phyloP scores from a whole-genome alignment of 768 basidiomycete genomes.

The Collybia mongolica region DNA sequence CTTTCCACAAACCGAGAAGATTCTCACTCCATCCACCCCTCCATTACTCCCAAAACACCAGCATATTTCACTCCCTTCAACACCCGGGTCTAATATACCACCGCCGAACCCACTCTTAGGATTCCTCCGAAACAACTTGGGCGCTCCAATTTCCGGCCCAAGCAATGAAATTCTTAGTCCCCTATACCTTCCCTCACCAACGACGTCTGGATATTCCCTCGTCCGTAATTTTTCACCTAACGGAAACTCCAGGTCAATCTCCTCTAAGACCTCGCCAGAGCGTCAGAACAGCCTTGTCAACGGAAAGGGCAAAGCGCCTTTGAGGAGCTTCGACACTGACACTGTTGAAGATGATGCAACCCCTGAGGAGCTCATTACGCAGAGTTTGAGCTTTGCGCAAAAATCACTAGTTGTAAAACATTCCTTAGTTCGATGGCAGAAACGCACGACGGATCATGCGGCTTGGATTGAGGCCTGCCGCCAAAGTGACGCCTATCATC shows the following conservation, averaged over 20 bases:
- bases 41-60: conserved; percentile 37
- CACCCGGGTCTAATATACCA: conserved; percentile 32
- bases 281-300: conserved; percentile 14
- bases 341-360: conserved; percentile 5
- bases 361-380: conserved; percentile 33
- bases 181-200: conserved; percentile 33
- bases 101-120: conserved; percentile 30
- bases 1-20: not conserved
- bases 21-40: conserved; percentile 26
- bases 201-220: conserved; percentile 18
- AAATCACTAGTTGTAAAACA: conserved; percentile 38
- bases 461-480: conserved; percentile 64
- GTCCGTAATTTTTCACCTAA: conserved; percentile 7
- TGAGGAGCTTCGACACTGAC: conserved; percentile 21
- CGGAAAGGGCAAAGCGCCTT: conserved; percentile 19
- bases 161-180: conserved; percentile 43
- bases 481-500: conserved; percentile 60
- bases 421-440: conserved; percentile 45
- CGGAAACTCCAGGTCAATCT: conserved; percentile 1
- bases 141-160: conserved; percentile 17
- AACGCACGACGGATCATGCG: conserved; percentile 39
- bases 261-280: not conserved
- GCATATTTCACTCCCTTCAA: conserved; percentile 47
- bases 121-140: conserved; percentile 29
- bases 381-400: conserved; percentile 40